Evolutionary conservation across 345 rosid genomes (phyloP), one percentile per base, ranked within the genome.

Genomic region (Eutrema japonicum): DNA sequence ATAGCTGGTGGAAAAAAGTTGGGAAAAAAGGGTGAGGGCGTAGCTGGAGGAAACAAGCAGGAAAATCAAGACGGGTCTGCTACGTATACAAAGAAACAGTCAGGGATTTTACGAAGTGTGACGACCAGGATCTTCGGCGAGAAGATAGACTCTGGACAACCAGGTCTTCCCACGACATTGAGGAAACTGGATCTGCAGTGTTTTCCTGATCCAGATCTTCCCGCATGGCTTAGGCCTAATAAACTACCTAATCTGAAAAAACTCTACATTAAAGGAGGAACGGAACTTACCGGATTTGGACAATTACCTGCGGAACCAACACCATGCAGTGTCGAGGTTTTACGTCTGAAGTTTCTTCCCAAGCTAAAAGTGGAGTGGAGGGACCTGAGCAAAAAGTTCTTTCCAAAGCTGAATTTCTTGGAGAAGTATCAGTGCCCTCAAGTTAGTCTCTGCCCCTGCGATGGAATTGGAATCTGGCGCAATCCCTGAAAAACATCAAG

Each of bases 151-250:
- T 22, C 26, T 0, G 26, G 26, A 22, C 2, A 22, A 22, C 26
- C 26, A 22, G 26, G 26, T 22, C 76, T 77, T 70, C 85, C 85
- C 3, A 0, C 1, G 30, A 3, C 1, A 0, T 14, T 85, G 54
- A 61, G 1, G 70, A 85, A 81, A 55, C 66, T 85, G n/a, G 85
- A 83, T 8, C 77, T 85, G n/a, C 81, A 43, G 45, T 73, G 82
- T 50, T 79, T 69, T 49, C 86, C 78, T 14, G 60, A 13, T 3
- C 0, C 10, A 4, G 30, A 18, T 1, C 80, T 73, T 49, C 86
- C 86, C 4, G 0, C 0, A 2, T 77, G 78, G 82, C 35, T 81
- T 75, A 6, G 5, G 40, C 83, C 83, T n/a, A 0, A 3, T 1
- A 50, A n/a, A 0, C 66, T 85, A 1, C 1, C 0, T 12, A 0